Conservation (phyloP, 768 basidiomycete species). For the Termitomyces sp. region DNA sequence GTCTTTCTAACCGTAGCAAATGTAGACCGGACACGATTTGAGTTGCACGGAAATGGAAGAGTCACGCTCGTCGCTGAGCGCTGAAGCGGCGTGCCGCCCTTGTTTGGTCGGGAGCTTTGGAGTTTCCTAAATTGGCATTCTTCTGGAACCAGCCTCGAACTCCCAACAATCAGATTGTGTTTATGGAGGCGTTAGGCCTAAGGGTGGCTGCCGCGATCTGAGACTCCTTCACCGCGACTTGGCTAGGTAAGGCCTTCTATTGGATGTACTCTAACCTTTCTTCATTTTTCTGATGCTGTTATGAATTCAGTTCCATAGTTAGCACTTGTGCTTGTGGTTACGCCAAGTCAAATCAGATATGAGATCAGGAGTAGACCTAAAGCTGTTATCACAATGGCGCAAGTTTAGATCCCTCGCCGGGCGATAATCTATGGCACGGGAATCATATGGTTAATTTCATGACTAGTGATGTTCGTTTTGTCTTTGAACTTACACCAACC, state of each 20-base stretch:
- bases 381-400: too few relatives aligned
- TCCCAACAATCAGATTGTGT: not conserved
- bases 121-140: not conserved
- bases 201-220: too few relatives aligned
- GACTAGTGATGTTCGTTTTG: too few relatives aligned
- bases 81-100: not conserved
- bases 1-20: not conserved
- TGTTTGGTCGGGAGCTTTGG: not conserved
- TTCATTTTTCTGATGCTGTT: not conserved
- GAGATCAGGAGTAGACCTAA: too few relatives aligned
- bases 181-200: not conserved
- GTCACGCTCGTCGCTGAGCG: not conserved
- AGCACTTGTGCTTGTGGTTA: not conserved
- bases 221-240: too few relatives aligned
- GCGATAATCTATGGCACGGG: too few relatives aligned
- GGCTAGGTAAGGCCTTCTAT: too few relatives aligned
- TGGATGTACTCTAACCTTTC: too few relatives aligned
- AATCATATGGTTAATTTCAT: too few relatives aligned
- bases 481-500: too few relatives aligned
- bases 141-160: not conserved
- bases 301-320: not conserved
- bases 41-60: not conserved
- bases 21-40: not conserved
- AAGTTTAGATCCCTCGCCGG: too few relatives aligned
- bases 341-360: not conserved